Conservation (phyloP, 225 moss, liverwort and hornwort species). For the Asterella californica region DNA sequence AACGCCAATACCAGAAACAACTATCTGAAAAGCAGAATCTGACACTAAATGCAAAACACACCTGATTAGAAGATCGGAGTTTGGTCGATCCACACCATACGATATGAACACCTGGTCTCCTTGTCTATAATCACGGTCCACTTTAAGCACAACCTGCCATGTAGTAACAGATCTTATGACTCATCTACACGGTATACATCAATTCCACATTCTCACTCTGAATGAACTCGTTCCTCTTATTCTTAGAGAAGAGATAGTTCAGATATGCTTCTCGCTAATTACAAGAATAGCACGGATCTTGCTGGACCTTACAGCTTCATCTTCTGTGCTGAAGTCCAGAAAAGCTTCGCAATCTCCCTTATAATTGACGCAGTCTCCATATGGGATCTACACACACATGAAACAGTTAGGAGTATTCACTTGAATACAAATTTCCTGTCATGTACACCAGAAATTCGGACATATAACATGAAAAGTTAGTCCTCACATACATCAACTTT, state of each 20-base stretch:
- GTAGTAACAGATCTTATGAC: background rate
- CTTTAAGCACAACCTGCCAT: conserved; percentile 75
- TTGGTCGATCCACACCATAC: conserved; percentile 86
- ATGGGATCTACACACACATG: conserved; percentile 61
- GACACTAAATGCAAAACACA: conserved; percentile 22
- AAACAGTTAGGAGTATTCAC: background rate
- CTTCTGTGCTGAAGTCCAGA: conserved; percentile 76
- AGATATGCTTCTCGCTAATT: background rate
- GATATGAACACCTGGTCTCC: conserved; percentile 86
- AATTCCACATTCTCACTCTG: background rate
- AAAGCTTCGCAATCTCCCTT: conserved; percentile 63
- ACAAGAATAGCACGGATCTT: background rate
- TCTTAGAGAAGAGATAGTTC: background rate
- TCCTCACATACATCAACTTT: background rate
- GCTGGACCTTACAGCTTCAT: conserved; percentile 61
- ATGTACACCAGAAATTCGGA: background rate
- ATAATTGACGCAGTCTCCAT: conserved; percentile 80
- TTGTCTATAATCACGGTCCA: conserved; percentile 67
- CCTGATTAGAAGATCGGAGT: conserved; percentile 83
- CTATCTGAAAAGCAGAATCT: background rate
- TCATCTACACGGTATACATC: background rate
- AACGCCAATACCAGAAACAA: background rate
- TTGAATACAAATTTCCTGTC: too few species aligned
- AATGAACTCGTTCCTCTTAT: background rate
- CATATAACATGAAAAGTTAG: background rate